These are phyloP conservation scores for Xylona heveae DNA, from an alignment of 495 filamentous ascomycete species.

Conservation along the genomic window DNA sequence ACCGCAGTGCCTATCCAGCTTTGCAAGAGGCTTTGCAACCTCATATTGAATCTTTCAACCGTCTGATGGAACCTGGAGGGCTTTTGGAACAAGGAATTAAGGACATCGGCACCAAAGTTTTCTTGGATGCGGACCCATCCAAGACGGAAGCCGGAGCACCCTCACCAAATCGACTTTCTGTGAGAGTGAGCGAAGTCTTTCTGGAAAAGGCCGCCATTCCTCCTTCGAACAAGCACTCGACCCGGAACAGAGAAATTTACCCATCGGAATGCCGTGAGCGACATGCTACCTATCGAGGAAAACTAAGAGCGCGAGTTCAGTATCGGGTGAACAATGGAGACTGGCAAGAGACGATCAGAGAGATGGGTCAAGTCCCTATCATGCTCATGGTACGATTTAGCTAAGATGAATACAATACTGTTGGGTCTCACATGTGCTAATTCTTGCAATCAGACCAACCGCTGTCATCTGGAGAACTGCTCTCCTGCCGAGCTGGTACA, in stretches of 20 bases:
- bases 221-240: slow-evolving; percentile 54
- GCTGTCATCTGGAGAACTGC: slow-evolving; percentile 73
- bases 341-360: slow-evolving; percentile 54
- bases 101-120: slow-evolving; percentile 78
- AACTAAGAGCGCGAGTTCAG: slow-evolving; percentile 58
- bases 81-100: slow-evolving; percentile 55
- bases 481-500: slow-evolving; percentile 62
- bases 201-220: slow-evolving; percentile 59
- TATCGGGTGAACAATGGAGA: slow-evolving; percentile 71
- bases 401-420: slow-evolving; percentile 2
- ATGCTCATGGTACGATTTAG: slow-evolving; percentile 60
- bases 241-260: slow-evolving; percentile 57
- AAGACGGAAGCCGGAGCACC: slow-evolving; percentile 20
- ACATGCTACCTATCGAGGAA: slow-evolving; percentile 79
- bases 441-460: slow-evolving; percentile 38
- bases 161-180: slow-evolving; percentile 42
- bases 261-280: slow-evolving; percentile 89
- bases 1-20: slow-evolving; percentile 71
- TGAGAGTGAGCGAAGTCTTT: slow-evolving; percentile 56
- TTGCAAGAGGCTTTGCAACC: slow-evolving; percentile 65
- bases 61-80: slow-evolving; percentile 49
- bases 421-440: slow-evolving; percentile 3
- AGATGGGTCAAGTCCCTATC: slow-evolving; percentile 74
- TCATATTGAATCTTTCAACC: slow-evolving; percentile 91
- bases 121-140: slow-evolving; percentile 50